Evolutionary conservation across 2,329 filamentous ascomycete genomes (phyloP).

Genomic region (Coniochaeta sp.): DNA sequence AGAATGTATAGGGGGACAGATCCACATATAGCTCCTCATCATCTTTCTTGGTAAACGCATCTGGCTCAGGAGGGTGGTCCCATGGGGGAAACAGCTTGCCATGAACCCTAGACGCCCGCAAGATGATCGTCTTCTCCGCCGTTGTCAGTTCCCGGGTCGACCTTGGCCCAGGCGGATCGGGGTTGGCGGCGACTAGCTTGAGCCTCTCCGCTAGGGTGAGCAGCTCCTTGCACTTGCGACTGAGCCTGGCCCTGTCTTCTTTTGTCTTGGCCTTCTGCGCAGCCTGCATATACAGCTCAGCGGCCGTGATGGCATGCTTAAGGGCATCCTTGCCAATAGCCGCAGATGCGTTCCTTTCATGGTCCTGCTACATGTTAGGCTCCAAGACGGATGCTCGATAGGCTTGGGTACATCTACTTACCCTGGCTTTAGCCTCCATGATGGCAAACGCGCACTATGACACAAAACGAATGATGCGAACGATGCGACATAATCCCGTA

Average conservation of each 20-base stretch:
- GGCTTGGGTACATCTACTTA: slow-evolving; percentile 10
- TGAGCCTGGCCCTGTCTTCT: slow-evolving; percentile 59
- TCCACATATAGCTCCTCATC: slow-evolving; percentile 48
- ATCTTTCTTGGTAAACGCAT: slow-evolving; percentile 49
- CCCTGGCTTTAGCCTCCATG: slow-evolving; percentile 42
- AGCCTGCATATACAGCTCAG: slow-evolving; percentile 76
- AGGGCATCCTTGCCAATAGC: slow-evolving; percentile 58
- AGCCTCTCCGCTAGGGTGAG: slow-evolving; percentile 68
- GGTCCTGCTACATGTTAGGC: slow-evolving; percentile 30
- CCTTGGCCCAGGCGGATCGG: slow-evolving; percentile 11
- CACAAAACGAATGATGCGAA: not conserved
- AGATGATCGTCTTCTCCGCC: slow-evolving; percentile 67
- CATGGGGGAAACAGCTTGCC: slow-evolving; percentile 81
- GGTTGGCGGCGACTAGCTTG: slow-evolving; percentile 37
- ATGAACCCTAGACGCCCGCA: slow-evolving; percentile 72
- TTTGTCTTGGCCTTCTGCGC: slow-evolving; percentile 51
- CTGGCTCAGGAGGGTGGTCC: slow-evolving; percentile 52
- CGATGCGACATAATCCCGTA: not conserved
- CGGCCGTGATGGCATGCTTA: slow-evolving; percentile 65
- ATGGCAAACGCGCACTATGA: slow-evolving; percentile 1
- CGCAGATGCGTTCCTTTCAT: slow-evolving; percentile 41
- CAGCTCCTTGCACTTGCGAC: slow-evolving; percentile 60
- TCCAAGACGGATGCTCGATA: not conserved
- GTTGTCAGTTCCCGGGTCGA: slow-evolving; percentile 53
- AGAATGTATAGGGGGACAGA: slow-evolving; percentile 60